Evolutionary conservation across 2,329 filamentous ascomycete genomes (phyloP), one percentile per base, ranked within the genome.

Genomic region (Aotearoamyces nothofagi): DNA sequence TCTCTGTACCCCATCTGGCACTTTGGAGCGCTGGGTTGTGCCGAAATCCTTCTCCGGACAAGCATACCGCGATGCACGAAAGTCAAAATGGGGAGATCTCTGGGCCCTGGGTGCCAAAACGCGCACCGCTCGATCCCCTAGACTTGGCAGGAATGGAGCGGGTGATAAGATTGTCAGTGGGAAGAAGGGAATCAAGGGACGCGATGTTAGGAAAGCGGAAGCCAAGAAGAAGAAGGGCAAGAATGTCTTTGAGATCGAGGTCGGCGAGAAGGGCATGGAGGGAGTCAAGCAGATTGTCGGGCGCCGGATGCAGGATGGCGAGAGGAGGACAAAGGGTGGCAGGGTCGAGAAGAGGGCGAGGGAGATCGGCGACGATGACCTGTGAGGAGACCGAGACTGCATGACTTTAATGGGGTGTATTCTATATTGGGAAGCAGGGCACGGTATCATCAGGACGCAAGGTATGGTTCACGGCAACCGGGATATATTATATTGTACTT

Each of bases 71-170:
- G 90, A 96, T 49, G 90, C 90, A 19, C 73, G 90, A 36, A 98
- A 98, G 56, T 69, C 78, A 1, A 59, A 58, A 30, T 96, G 87
- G 90, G 90, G 90, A 22, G 90, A 96, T 50, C 61, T 96, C 7
- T 98, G 90, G 90, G 84, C 87, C 1, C 61, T 96, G 1, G 90
- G 90, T 0, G 87, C 86, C 13, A 96, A 96, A 63, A 92, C 83
- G 0, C 66, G 83, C 9, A 66, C 78, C 4, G 47, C 54, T 2
- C 60, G 80, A 26, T 60, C 57, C 9, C 56, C 79, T 24, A 67
- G 73, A 5, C 53, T 78, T 3, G 79, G 79, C 3, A 48, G 46
- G 29, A 51, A 43, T 43, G 57, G 52, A 15, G 30, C 24, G 16
- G 39, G 31, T 8, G 39, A 36, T 22, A 35, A 41, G 24, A 54